phyloP scores from a whole-genome alignment of 129 eudicot species.

The Artemisia tridentata region DNA sequence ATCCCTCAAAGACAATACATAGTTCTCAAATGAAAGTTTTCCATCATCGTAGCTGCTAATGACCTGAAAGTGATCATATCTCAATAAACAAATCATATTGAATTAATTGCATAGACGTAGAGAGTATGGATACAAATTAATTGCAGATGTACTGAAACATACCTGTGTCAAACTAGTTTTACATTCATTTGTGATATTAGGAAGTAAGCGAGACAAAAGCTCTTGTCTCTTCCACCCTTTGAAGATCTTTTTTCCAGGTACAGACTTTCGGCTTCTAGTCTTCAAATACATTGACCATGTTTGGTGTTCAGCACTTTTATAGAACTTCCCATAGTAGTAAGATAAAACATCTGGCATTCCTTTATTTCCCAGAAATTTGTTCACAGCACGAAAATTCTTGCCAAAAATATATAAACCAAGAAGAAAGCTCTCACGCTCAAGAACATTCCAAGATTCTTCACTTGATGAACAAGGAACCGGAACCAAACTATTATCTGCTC shows the following conservation, averaged over 20 bases:
- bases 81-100: not conserved
- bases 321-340: not conserved
- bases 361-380: not conserved
- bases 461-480: not conserved
- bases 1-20: constrained; percentile 42
- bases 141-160: not conserved
- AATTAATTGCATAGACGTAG: too few species aligned
- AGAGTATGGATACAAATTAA: not conserved
- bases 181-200: constrained; percentile 32
- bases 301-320: constrained; percentile 10
- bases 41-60: constrained; percentile 42
- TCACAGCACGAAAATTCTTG: not conserved
- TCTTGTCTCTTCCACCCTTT: constrained; percentile 39
- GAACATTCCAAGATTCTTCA: not conserved
- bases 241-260: constrained; percentile 39
- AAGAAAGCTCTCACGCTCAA: not conserved
- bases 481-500: not conserved
- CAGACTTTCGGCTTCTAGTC: constrained; percentile 28
- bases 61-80: constrained; percentile 25
- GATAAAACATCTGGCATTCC: not conserved
- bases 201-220: constrained; percentile 33
- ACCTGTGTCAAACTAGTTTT: constrained; percentile 36
- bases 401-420: not conserved
- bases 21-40: constrained; percentile 46
- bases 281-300: constrained; percentile 39